Evolutionary conservation across 2,329 filamentous ascomycete species (phyloP), one percentile per base, ranked within the genome.

Genomic region (Alternaria sp.): DNA sequence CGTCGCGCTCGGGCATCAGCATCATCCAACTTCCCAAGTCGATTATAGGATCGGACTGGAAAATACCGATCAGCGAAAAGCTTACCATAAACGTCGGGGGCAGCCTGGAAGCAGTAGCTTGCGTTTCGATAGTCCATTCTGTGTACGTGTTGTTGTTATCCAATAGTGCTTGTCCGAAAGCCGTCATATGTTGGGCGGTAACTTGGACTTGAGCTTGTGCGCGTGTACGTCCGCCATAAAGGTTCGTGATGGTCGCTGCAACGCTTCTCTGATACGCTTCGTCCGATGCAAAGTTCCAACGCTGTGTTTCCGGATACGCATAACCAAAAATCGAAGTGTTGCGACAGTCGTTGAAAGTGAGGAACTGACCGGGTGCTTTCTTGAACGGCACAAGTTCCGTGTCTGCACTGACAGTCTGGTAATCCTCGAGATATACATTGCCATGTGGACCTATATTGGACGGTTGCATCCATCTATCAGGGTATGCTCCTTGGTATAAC

Each of bases 401-500:
- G 38, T 81, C 79, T 0, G 82, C 80, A 62, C 86, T 82, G 62
- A 89, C 83, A 0, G 26, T 46, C 9, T 62, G 59, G 24, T 59
- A 44, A 34, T 69, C 59, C 7, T 81, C 69, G 55, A 87, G 84
- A 22, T 70, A 73, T 1, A 75, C 71, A n/a, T 71, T 78, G 6
- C 68, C 66, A 8, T 42, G 56, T 3, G 48, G 57, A n/a, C 55
- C 59, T 12, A 80, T 74, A 9, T 52, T 61, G 4, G 61, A 61
- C 0, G 88, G 83, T 24, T 83, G 78, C 11, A 93, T 84, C 79
- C 87, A 93, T 8, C 83, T 84, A n/a, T 86, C 80, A 0, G 91
- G 90, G 62, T 94, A 85, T 6, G 93, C 77, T 1, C 85, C 82
- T 79, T 94, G 91, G 89, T 91, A 95, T 65, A 96, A 84, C 38